Conservation (phyloP, 2,329 filamentous ascomycete species). For the Colletotrichum godetiae region DNA sequence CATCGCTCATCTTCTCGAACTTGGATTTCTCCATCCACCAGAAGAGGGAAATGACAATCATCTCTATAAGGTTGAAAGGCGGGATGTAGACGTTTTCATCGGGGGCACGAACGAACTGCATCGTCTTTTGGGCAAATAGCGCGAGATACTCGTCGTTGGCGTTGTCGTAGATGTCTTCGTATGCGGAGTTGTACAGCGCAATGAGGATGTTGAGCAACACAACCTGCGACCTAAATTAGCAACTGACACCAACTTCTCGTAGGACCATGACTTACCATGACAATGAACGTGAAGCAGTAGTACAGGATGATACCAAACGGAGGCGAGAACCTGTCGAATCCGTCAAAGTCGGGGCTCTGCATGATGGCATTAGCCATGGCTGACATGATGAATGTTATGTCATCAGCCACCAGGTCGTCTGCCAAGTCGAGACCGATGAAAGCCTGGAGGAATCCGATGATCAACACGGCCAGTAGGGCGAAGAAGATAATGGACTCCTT, state of each 20-base stretch:
- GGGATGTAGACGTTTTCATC: constrained; percentile 99
- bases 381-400: constrained; percentile 80
- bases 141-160: constrained; percentile 96
- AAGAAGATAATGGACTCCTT: constrained; percentile 97
- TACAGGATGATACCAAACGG: constrained; percentile 96
- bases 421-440: constrained; percentile 92
- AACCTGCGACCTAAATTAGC: constrained; percentile 49
- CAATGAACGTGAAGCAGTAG: constrained; percentile 96
- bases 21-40: constrained; percentile 87
- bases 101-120: constrained; percentile 95
- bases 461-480: constrained; percentile 84
- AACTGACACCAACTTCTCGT: rapidly evolving
- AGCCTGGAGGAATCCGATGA: constrained; percentile 89
- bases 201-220: constrained; percentile 95
- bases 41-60: constrained; percentile 80
- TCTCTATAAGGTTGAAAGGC: constrained; percentile 93
- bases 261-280: constrained; percentile 74
- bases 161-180: constrained; percentile 93
- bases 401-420: constrained; percentile 75
- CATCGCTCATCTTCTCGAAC: constrained; percentile 88
- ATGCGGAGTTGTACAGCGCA: constrained; percentile 95
- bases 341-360: constrained; percentile 88
- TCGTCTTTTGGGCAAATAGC: constrained; percentile 91
- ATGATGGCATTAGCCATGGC: constrained; percentile 92
- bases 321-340: constrained; percentile 90